phyloP scores from a whole-genome alignment of 108 stramenopile genomes.

The Licmophora abbreviata region DNA sequence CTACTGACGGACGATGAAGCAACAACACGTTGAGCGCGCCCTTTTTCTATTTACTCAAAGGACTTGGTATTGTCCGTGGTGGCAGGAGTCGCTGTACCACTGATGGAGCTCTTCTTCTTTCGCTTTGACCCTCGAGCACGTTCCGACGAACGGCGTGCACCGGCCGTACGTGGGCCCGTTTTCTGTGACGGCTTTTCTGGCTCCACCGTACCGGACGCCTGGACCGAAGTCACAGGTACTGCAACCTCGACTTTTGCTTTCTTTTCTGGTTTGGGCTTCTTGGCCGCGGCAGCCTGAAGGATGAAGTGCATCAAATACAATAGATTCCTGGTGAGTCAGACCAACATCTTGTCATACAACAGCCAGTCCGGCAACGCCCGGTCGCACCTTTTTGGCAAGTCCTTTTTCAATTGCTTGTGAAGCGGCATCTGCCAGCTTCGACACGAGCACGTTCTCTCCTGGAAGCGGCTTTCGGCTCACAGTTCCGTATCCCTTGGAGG shows the following conservation, averaged over 20 bases:
- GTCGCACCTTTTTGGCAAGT: conserved; percentile 57
- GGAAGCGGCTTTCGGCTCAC: conserved; percentile 46
- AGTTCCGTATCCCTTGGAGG: conserved; percentile 47
- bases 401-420: conserved; percentile 81
- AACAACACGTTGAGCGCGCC: not conserved
- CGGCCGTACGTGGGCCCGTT: conserved; percentile 63
- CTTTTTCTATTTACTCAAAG: conserved; percentile 6
- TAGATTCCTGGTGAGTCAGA: not conserved
- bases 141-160: conserved; percentile 62
- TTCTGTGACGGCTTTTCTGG: conserved; percentile 6
- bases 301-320: not conserved
- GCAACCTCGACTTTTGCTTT: conserved; percentile 18
- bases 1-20: conserved; percentile 15
- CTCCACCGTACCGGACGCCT: conserved; percentile 3
- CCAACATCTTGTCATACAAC: not conserved
- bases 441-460: conserved; percentile 70
- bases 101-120: conserved; percentile 2
- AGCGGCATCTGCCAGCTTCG: conserved; percentile 63
- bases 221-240: conserved; percentile 15
- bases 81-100: not conserved
- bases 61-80: not conserved
- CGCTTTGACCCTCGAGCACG: conserved; percentile 37
- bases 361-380: not conserved
- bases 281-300: no score
- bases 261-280: conserved; percentile 20